Evolutionary conservation across 306 rosid species (phyloP).

Genomic region (Castanospermum australe): DNA sequence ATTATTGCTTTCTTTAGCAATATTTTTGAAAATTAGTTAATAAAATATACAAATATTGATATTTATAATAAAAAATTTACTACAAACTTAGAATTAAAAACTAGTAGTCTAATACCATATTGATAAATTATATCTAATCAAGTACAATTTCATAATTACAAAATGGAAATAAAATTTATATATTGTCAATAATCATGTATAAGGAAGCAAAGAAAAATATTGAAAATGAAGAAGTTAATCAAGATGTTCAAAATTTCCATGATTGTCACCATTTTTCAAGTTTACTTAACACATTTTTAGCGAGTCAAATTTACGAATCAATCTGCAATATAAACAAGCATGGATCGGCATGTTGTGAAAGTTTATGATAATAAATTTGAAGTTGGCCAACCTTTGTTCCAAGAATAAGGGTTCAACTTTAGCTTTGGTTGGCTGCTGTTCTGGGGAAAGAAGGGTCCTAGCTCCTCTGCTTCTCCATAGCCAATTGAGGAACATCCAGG

Average conservation of each 20-base stretch:
- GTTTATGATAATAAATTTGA: background rate
- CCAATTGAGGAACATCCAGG: constrained; percentile 93
- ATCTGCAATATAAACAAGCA: background rate
- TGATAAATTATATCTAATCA: background rate
- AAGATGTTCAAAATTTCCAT: background rate
- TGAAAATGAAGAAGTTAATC: background rate
- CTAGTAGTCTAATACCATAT: background rate
- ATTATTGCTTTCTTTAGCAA: background rate
- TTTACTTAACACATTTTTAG: background rate
- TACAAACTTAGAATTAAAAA: background rate
- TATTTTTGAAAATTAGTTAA: background rate
- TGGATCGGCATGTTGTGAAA: background rate
- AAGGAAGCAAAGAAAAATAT: background rate
- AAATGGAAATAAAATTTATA: background rate
- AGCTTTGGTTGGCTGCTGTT: constrained; percentile 61
- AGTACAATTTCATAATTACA: background rate
- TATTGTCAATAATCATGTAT: background rate
- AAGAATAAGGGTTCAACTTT: constrained; percentile 71
- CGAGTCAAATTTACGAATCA: background rate
- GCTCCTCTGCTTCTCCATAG: constrained; percentile 80
- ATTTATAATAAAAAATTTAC: background rate
- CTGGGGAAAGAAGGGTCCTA: constrained; percentile 90
- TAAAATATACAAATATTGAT: background rate
- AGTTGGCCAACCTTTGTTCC: constrained; percentile 64
- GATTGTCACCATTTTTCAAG: background rate